These are phyloP conservation scores for Quercus alba DNA, from an alignment of 306 rosid genomes.

Conservation along the genomic window DNA sequence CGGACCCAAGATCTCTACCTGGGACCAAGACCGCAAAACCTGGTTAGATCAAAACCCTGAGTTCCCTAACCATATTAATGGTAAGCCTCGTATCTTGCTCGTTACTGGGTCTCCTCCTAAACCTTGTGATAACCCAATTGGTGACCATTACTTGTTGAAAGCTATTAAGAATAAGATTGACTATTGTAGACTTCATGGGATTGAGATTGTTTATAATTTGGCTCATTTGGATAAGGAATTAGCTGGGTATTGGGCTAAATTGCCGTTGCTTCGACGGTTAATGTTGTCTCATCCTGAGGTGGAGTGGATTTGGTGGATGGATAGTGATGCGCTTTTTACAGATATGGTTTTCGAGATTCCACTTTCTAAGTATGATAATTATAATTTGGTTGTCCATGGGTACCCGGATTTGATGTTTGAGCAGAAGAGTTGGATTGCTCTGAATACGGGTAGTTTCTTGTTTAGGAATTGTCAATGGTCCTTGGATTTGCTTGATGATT, in stretches of 20 bases:
- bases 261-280: conserved; percentile 44
- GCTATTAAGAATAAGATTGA: conserved; percentile 50
- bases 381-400: too few species aligned
- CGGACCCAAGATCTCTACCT: conserved; percentile 65
- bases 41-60: conserved; percentile 72
- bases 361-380: too few species aligned
- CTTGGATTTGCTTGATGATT: conserved; percentile 53
- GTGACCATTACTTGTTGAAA: conserved; percentile 70
- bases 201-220: conserved; percentile 53
- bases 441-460: conserved; percentile 18
- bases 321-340: too few species aligned
- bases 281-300: conserved; percentile 36
- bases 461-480: conserved; percentile 58
- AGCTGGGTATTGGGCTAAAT: conserved; percentile 58
- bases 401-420: conserved; percentile 32
- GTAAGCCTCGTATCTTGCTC: conserved; percentile 79
- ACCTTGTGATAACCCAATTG: conserved; percentile 91
- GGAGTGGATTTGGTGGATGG: too few species aligned
- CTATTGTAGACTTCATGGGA: conserved; percentile 53
- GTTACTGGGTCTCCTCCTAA: conserved; percentile 91
- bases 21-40: conserved; percentile 56
- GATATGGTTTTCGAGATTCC: too few species aligned
- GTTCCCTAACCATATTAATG: conserved; percentile 56
- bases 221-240: conserved; percentile 61
- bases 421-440: conserved; percentile 56